These are phyloP conservation scores for Backusella sp. DNA, from an alignment of 192 early-diverging fungal genomes.

Conservation along the genomic window DNA sequence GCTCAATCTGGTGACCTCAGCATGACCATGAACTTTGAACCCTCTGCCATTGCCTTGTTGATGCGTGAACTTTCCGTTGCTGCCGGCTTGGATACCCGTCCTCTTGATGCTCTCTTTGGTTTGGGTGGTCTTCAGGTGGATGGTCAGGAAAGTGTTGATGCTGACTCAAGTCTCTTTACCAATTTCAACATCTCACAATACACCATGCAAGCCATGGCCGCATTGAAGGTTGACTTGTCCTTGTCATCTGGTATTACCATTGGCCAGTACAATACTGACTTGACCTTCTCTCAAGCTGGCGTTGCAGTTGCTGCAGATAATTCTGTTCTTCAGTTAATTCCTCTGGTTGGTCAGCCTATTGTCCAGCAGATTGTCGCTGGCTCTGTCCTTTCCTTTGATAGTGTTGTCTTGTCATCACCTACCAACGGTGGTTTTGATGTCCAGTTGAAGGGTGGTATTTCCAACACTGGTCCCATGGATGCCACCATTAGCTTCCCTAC, in stretches of 20 bases:
- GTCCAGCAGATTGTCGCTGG: conserved; percentile 48
- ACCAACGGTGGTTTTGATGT: conserved; percentile 46
- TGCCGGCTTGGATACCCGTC: conserved; percentile 43
- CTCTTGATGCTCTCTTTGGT: conserved; percentile 35
- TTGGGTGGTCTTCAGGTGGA: conserved; percentile 39
- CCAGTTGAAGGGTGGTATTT: conserved; percentile 45
- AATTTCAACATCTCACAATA: too few relatives aligned
- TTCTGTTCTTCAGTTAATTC: conserved; percentile 48
- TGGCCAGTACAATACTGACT: conserved; percentile 47
- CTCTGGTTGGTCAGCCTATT: conserved; percentile 55
- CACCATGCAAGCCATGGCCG: too few relatives aligned
- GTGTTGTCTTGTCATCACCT: conserved; percentile 33
- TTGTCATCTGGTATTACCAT: conserved; percentile 37
- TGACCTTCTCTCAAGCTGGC: conserved; percentile 40
- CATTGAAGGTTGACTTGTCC: too few relatives aligned
- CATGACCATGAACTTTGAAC: conserved; percentile 53
- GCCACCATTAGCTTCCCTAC: conserved; percentile 49
- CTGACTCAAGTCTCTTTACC: too few relatives aligned
- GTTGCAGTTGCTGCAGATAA: conserved; percentile 47
- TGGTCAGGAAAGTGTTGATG: conserved; percentile 29
- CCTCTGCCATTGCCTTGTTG: conserved; percentile 44
- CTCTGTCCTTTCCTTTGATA: conserved; percentile 37
- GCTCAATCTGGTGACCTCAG: conserved; percentile 28
- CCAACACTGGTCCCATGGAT: conserved; percentile 46
- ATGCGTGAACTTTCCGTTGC: conserved; percentile 43